These are phyloP conservation scores for Pleurotus eryngii DNA, from an alignment of 768 basidiomycete genomes.

Conservation along the genomic window DNA sequence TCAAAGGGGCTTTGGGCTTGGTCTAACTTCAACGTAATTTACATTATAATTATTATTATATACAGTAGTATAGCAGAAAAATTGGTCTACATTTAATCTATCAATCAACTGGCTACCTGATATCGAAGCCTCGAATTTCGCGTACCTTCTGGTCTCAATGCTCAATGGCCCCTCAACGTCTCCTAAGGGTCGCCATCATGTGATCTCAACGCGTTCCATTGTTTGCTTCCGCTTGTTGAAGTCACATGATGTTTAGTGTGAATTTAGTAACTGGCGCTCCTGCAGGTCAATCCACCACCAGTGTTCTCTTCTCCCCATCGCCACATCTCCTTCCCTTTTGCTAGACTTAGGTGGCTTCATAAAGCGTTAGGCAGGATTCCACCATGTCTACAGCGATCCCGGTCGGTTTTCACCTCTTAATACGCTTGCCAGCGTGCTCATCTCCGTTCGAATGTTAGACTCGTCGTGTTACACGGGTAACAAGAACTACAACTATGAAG, in stretches of 20 bases:
- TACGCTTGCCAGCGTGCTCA: neutral
- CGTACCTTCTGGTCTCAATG: too few relatives aligned
- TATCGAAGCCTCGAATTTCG: too few relatives aligned
- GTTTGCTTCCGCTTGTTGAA: neutral
- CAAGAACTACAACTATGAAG: constrained; percentile 49
- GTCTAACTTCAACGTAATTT: neutral
- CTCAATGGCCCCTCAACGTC: neutral
- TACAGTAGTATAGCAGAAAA: neutral
- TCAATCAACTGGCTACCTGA: neutral
- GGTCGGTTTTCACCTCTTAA: constrained; percentile 1
- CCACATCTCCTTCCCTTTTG: neutral
- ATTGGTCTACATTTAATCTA: neutral
- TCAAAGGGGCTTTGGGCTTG: neutral
- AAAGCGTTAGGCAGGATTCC: constrained; percentile 5
- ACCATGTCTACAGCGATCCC: constrained; percentile 8
- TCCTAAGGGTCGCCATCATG: neutral
- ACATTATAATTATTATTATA: neutral
- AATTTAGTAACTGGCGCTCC: neutral
- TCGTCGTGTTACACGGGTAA: constrained; percentile 59
- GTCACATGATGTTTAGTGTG: constrained; percentile 5
- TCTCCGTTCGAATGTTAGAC: constrained; percentile 33
- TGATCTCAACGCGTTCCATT: neutral
- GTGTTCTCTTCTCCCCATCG: constrained; percentile 1
- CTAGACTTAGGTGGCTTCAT: constrained; percentile 2
- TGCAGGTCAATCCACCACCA: neutral